Evolutionary conservation across 345 rosid species (phyloP), one percentile per base, ranked within the genome.

Genomic region (Pugionium dolabratum): DNA sequence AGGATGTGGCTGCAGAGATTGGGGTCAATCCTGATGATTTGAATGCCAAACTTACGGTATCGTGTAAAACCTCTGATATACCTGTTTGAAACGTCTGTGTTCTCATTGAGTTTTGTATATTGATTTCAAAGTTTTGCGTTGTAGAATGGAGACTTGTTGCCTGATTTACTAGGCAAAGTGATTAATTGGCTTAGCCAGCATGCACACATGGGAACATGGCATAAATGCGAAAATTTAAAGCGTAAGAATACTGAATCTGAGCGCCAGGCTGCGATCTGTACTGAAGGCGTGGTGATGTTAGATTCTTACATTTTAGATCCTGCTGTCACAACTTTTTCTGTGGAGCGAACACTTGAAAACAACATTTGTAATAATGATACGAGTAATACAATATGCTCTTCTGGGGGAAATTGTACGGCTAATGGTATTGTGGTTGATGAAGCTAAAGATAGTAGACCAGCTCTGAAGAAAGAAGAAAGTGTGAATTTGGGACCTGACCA

Each of bases 1-100:
- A 85, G 79, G 94, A 85, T 67, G 82, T 88, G 60, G 96, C 97
- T 32, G 77, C 69, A 41, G 97, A 86, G 67, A 72, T 90, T 70
- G 99, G 92, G 70, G 69, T 82, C 63, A 84, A 86, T 26, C 78
- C 86, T 36, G 89, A 85, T 75, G 76, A 79, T 53, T 76, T 94
- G 70, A 78, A 50, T 58, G 74, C 88, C 58, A 73, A 74, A 72
- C 90, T 94, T 75, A 74, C 68, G 75, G 97, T 94, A 86, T 81
- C 67, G 56, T 46, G 34, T 49, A 62, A 45, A 54, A 54, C 60
- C 39, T 59, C 62, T 55, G 30, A 39, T 46, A 37, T 47, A 75
- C 61, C 28, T 25, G 36, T 35, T 64, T 49, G 11, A 57, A 45
- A 8, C 32, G 27, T 63, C 28, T 53, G 65, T 64, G 32, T 40